phyloP scores from a whole-genome alignment of 208 protist genomes.

The Acanthamoeba lenticulata region DNA sequence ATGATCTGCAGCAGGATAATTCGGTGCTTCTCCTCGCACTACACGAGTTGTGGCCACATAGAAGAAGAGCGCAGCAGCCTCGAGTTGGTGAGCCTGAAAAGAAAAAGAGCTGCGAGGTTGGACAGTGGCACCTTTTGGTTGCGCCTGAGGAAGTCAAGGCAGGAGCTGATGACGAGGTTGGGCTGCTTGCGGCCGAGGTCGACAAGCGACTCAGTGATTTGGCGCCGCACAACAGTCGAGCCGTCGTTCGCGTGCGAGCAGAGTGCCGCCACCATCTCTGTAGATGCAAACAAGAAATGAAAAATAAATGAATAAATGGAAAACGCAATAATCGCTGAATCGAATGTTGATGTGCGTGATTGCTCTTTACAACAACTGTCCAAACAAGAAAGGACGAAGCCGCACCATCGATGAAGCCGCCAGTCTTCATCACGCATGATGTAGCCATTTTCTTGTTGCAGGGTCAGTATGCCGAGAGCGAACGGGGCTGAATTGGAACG shows the following conservation, averaged over 20 bases:
- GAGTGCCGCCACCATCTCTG: slow-evolving; percentile 43
- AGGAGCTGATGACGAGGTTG: slow-evolving; percentile 66
- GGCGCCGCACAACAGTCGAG: background rate
- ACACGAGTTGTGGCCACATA: background rate
- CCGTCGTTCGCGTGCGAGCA: background rate
- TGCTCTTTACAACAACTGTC: background rate
- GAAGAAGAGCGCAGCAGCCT: background rate
- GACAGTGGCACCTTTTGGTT: slow-evolving; percentile 52
- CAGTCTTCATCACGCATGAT: slow-evolving; percentile 8
- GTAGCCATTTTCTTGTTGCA: background rate
- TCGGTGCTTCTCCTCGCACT: slow-evolving; percentile 58
- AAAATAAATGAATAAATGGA: background rate
- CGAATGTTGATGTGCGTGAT: background rate
- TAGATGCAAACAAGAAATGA: background rate
- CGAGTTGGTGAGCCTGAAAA: background rate
- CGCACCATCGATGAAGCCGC: slow-evolving; percentile 6
- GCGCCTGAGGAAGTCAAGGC: slow-evolving; percentile 38
- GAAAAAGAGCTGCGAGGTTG: background rate
- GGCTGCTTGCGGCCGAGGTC: slow-evolving; percentile 77
- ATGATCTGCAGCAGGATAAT: slow-evolving; percentile 69
- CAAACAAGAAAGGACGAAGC: background rate
- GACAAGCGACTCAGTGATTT: slow-evolving; percentile 37
- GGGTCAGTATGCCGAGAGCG: background rate
- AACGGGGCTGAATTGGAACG: background rate
- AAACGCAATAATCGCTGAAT: background rate